Evolutionary conservation across 352 stramenopile genomes (phyloP), one percentile per base, ranked within the genome.

Genomic region (Globisporangium abappressorium): DNA sequence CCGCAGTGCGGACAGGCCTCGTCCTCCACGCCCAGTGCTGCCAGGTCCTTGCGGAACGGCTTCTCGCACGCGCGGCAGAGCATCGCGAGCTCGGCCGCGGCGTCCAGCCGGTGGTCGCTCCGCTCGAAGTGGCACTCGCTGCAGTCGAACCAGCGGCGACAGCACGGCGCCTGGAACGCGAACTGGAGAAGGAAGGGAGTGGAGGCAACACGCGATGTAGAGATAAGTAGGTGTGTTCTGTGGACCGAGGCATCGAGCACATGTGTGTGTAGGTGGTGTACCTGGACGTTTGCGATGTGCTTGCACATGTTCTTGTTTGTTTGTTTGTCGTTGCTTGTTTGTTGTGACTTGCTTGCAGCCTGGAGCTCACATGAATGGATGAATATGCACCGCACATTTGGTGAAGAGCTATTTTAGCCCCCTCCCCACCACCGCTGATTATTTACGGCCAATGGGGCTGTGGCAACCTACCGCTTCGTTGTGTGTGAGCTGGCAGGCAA

Each of bases 61-160:
- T 76, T 79, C 51, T 77, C 77, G 68, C 84, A 94, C 34, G 77
- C 76, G 66, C 90, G 90, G 69, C 85, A 94, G 22, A 87, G 51
- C 30, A 94, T 83, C 30, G 80, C 78, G 60, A 92, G 78, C 74
- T 91, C 78, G 0, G 59, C 57, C 14, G 79, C 74, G 12, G 64
- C 26, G n/a, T 64, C 57, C 26, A 91, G 70, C 26, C 76, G 64
- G 62, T 94, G 79, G 61, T 90, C 77, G 55, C 78, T 87, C 12
- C 81, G 70, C 68, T 92, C 82, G 51, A 86, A 87, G 64, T 94
- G 84, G 57, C 86, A 91, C 66, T 90, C 81, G 62, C 73, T 87
- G 73, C 84, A 94, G 68, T 92, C 84, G 65, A 92, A 94, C 85
- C 82, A 94, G 53, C 81, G 84, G 18, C 74, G 78, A 72, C 84